Evolutionary conservation across 352 stramenopile species (phyloP).

Genomic region (Aphanomyces cochlioides): DNA sequence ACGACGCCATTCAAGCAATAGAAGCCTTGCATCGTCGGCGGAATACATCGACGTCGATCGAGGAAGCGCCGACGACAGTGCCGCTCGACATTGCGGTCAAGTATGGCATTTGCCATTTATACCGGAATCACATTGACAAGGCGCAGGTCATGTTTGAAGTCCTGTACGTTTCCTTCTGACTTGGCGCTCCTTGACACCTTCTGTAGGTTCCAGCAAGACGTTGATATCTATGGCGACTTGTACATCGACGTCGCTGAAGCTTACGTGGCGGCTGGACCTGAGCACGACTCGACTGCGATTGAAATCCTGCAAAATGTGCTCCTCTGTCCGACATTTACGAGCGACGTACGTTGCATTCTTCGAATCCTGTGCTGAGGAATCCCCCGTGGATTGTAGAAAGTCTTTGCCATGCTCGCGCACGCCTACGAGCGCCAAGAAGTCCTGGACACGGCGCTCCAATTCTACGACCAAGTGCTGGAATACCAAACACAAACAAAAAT

Average conservation of each 20-base stretch:
- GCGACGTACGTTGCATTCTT: slow-evolving; percentile 37
- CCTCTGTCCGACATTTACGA: slow-evolving; percentile 57
- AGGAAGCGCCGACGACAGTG: slow-evolving; percentile 59
- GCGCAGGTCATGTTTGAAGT: slow-evolving; percentile 80
- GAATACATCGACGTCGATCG: slow-evolving; percentile 52
- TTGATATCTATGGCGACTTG: slow-evolving; percentile 78
- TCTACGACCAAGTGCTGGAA: slow-evolving; percentile 67
- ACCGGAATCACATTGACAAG: slow-evolving; percentile 65
- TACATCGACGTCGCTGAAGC: slow-evolving; percentile 81
- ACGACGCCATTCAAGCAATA: slow-evolving; percentile 73
- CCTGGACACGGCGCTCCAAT: slow-evolving; percentile 68
- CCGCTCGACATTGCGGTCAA: slow-evolving; percentile 85
- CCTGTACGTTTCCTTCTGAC: slow-evolving; percentile 33
- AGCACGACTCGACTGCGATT: slow-evolving; percentile 60
- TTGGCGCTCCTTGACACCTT: neutral
- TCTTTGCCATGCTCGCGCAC: slow-evolving; percentile 11
- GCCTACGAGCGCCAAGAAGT: slow-evolving; percentile 47
- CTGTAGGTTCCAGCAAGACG: slow-evolving; percentile 61
- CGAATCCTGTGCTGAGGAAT: neutral
- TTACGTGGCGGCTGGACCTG: slow-evolving; percentile 58
- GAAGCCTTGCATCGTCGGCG: slow-evolving; percentile 58
- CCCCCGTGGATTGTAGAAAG: slow-evolving; percentile 10
- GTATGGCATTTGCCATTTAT: slow-evolving; percentile 82
- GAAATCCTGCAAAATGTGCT: slow-evolving; percentile 68
- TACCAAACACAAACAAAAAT: slow-evolving; percentile 56